Evolutionary conservation across 2,329 filamentous ascomycete species (phyloP).

Genomic region (Aspergillus japonicus): DNA sequence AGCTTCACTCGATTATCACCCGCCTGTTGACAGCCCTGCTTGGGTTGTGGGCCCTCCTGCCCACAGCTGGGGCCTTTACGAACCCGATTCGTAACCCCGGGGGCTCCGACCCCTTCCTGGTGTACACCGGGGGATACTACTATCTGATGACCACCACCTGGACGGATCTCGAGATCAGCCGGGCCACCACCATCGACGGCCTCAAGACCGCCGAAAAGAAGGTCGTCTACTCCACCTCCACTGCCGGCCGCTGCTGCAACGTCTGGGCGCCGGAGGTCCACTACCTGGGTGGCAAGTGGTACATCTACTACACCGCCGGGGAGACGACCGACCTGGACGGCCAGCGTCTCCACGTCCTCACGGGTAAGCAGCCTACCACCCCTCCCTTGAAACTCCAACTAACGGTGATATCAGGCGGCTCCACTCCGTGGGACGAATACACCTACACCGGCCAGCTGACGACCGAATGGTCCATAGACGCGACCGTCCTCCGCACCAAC

Average conservation of each 20-base stretch:
- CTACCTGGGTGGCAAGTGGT: slow-evolving; percentile 51
- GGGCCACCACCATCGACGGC: slow-evolving; percentile 54
- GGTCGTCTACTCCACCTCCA: slow-evolving; percentile 50
- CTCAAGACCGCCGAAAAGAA: slow-evolving; percentile 55
- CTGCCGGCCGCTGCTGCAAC: slow-evolving; percentile 51
- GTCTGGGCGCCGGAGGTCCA: slow-evolving; percentile 60
- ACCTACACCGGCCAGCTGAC: slow-evolving; percentile 51
- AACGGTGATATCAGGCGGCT: slow-evolving; percentile 40
- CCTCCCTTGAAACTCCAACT: too few relatives aligned
- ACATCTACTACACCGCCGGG: slow-evolving; percentile 58
- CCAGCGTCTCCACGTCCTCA: slow-evolving; percentile 54
- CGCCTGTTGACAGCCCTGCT: background rate
- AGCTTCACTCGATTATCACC: background rate
- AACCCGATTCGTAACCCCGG: slow-evolving; percentile 53
- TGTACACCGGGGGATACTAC: slow-evolving; percentile 54
- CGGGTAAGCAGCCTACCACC: slow-evolving; percentile 36
- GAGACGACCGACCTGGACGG: slow-evolving; percentile 46
- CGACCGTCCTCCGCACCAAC: slow-evolving; percentile 51
- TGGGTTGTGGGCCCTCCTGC: background rate
- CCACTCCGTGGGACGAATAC: slow-evolving; percentile 53
- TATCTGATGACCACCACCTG: slow-evolving; percentile 58
- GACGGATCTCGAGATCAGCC: slow-evolving; percentile 55
- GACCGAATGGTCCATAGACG: slow-evolving; percentile 55
- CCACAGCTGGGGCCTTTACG: slow-evolving; percentile 37
- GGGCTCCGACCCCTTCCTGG: slow-evolving; percentile 55